Conservation (phyloP, 2,329 filamentous ascomycete genomes). For the Tolypocladium ovalisporum region DNA sequence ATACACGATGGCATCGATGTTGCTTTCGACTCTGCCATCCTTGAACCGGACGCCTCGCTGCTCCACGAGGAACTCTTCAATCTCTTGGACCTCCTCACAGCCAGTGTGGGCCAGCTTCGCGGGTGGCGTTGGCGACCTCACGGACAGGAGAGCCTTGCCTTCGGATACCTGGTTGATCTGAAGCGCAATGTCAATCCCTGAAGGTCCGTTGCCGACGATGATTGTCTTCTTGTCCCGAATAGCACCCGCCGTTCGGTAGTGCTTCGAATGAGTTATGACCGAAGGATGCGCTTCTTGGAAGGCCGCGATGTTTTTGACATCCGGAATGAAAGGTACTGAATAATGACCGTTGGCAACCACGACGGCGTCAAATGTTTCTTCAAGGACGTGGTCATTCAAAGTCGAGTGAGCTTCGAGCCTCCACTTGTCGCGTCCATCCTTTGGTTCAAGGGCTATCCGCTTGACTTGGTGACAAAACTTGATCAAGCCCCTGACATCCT, state of each 20-base stretch:
- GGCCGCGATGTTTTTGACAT: constrained; percentile 44
- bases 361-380: constrained; percentile 58
- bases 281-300: constrained; percentile 51
- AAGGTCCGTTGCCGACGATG: constrained; percentile 75
- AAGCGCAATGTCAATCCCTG: constrained; percentile 69
- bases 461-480: constrained; percentile 60
- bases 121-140: constrained; percentile 35
- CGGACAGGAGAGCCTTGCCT: constrained; percentile 54
- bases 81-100: constrained; percentile 44
- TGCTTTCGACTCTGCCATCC: constrained; percentile 51
- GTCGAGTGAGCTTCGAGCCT: constrained; percentile 43
- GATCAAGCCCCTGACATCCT: constrained; percentile 56
- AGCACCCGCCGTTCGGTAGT: constrained; percentile 55
- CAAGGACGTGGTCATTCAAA: constrained; percentile 24
- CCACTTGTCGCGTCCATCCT: constrained; percentile 43
- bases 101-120: constrained; percentile 32
- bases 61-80: constrained; percentile 42
- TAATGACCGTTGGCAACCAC: constrained; percentile 70
- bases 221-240: constrained; percentile 65
- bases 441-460: constrained; percentile 32
- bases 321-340: constrained; percentile 55
- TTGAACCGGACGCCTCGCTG: constrained; percentile 54
- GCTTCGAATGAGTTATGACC: constrained; percentile 64
- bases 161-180: constrained; percentile 58
- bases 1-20: constrained; percentile 70